Base-by-base conservation (phyloP, 106 monocot species). In the Dendrobium catenatum region DNA sequence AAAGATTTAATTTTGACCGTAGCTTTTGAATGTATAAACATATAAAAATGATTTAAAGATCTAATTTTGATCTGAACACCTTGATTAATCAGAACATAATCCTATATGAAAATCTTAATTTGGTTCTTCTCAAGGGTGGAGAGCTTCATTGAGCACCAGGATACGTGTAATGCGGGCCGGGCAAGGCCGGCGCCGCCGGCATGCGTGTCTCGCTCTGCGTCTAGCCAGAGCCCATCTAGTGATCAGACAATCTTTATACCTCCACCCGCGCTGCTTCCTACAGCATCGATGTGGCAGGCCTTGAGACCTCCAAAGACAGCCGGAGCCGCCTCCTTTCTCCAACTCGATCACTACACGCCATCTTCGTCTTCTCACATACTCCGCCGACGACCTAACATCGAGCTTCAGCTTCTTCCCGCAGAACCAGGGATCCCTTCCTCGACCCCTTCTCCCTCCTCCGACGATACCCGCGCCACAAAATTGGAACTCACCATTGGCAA, bases 121-220 rank as follows among this genome's bases (percentile, higher is more conserved):
- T 15, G 72, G 68, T 0, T 8, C 27, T 72, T 24, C 7, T 41
- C 49, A 26, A 91, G 93, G 40, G 93, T 94, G 66, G 93, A 94
- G 80, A 89, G 91, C 85, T 94, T 94, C 89, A 94, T 94, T n/a
- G 93, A 94, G 76, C 93, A 94, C 78, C 93, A 94, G 82, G 93
- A 94, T 40, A 58, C 83, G 5, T 94, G 93, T 83, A 82, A 44
- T 59, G 80, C 82, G 18, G 61, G 84, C 61, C 70, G 86, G 42
- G 44, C 79, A 1, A 40, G 42, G 11, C 24, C 49, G 11, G 82
- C 85, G 2, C 83, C 76, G 29, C 15, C 84, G 5, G 77, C 80
- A 4, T 64, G 80, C 27, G 78, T 72, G n/a, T 87, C 87, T 1
- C 79, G 79, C 31, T 84, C 87, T 5, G 64, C 85, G 18, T 91